Percentiles rank a stretch among this genome's conserved stretches.
phyloP scores from a whole-genome alignment of 2,329 filamentous ascomycete genomes.

The Fusarium sp. region DNA sequence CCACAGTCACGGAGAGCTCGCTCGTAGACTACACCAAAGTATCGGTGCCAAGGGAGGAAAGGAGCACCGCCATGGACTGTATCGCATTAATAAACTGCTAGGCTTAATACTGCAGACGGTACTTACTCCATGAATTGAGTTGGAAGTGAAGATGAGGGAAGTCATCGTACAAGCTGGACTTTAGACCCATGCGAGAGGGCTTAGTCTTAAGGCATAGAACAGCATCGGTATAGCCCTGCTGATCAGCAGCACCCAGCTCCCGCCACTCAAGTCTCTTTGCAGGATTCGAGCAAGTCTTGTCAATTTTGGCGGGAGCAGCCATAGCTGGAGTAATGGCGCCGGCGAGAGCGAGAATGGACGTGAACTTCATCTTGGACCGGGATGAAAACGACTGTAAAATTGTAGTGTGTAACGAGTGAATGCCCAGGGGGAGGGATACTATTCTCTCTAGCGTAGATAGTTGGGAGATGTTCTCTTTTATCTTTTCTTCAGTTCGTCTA shows the following conservation, averaged over 20 bases:
- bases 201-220: conserved; percentile 16
- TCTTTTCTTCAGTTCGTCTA: accelerated
- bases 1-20: conserved; percentile 1
- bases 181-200: conserved; percentile 7
- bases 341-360: background rate
- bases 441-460: background rate
- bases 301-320: background rate
- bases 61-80: background rate
- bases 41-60: conserved; percentile 17
- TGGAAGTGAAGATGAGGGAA: conserved; percentile 2
- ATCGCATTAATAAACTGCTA: accelerated
- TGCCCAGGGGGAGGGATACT: too few relatives aligned
- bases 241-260: background rate
- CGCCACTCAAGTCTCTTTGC: conserved; percentile 12
- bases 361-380: background rate
- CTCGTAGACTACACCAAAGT: background rate
- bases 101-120: accelerated
- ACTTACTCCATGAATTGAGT: background rate
- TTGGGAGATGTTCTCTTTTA: accelerated
- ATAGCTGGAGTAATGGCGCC: background rate
- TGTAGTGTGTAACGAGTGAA: background rate
- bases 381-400: too few relatives aligned
- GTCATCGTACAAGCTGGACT: conserved; percentile 7
- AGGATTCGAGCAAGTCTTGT: background rate
- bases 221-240: conserved; percentile 1